Evolutionary conservation across 441 rosid genomes (phyloP).

Genomic region (Populus hybrid): DNA sequence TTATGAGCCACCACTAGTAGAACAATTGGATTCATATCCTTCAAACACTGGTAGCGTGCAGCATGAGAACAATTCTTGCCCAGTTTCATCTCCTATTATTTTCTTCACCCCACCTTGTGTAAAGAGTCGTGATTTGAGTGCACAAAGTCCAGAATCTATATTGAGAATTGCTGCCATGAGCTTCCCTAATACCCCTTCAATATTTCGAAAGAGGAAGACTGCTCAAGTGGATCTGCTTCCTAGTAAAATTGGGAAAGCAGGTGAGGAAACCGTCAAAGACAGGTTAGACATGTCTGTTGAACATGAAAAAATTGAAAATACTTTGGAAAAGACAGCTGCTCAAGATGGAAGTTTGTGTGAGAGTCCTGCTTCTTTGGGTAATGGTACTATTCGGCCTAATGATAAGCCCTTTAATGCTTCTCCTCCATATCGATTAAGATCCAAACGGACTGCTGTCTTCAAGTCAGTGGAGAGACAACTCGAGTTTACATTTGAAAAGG

Average conservation of each 20-base stretch:
- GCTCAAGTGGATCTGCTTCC: slow-evolving; percentile 27
- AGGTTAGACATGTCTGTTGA: slow-evolving; percentile 20
- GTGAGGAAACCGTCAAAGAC: slow-evolving; percentile 25
- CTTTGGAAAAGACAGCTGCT: slow-evolving; percentile 34
- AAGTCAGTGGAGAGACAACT: slow-evolving; percentile 95
- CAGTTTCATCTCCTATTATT: slow-evolving; percentile 47
- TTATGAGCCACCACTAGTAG: slow-evolving; percentile 47
- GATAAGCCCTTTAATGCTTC: slow-evolving; percentile 61
- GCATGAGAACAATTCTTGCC: slow-evolving; percentile 45
- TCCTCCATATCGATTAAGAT: slow-evolving; percentile 85
- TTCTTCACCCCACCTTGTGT: slow-evolving; percentile 86
- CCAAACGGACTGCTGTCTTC: slow-evolving; percentile 72
- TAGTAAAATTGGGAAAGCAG: slow-evolving; percentile 25
- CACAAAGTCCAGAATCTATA: slow-evolving; percentile 67
- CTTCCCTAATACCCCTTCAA: slow-evolving; percentile 88
- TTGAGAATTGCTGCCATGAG: slow-evolving; percentile 77
- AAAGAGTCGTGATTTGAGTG: slow-evolving; percentile 38
- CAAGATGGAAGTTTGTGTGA: slow-evolving; percentile 30
- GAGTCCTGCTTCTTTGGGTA: slow-evolving; percentile 39
- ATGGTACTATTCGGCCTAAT: slow-evolving; percentile 25
- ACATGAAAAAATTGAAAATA: slow-evolving; percentile 27
- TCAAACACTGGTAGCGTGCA: slow-evolving; percentile 27
- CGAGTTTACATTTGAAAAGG: slow-evolving; percentile 60
- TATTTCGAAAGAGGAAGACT: slow-evolving; percentile 67
- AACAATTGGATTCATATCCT: slow-evolving; percentile 37